Conservation (phyloP, 2,329 filamentous ascomycete genomes). For the Fusarium paranaense region DNA sequence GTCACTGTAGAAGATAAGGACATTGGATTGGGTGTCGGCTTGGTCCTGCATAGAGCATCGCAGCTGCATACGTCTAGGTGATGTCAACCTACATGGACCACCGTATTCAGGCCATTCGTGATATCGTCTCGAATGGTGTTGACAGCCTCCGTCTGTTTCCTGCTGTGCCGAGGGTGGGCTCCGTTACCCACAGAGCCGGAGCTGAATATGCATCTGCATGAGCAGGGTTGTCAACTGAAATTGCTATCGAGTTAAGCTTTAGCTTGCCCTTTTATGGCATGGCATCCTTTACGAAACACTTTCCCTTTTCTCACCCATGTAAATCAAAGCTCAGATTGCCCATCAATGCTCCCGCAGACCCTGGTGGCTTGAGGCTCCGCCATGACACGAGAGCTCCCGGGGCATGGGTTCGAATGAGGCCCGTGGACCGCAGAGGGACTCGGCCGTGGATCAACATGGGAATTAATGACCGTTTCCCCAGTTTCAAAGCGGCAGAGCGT, state of each 20-base stretch:
- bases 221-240: slow-evolving; percentile 5
- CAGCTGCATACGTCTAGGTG: neutral
- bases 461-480: neutral
- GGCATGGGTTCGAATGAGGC: neutral
- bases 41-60: neutral
- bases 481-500: neutral
- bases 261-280: neutral
- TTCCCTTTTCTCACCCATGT: neutral
- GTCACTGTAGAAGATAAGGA: neutral
- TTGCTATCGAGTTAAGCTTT: neutral
- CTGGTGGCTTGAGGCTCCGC: neutral
- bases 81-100: neutral
- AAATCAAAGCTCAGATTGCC: neutral
- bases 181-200: neutral
- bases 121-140: neutral
- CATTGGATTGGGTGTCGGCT: neutral
- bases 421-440: neutral
- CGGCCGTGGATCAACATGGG: neutral
- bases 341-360: neutral
- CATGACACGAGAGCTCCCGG: neutral
- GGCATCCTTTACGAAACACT: neutral
- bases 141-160: neutral
- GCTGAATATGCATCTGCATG: neutral
- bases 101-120: neutral
- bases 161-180: neutral